Evolutionary conservation across 2,329 filamentous ascomycete species (phyloP), one percentile per base, ranked within the genome.

Genomic region (Fusarium concolor): DNA sequence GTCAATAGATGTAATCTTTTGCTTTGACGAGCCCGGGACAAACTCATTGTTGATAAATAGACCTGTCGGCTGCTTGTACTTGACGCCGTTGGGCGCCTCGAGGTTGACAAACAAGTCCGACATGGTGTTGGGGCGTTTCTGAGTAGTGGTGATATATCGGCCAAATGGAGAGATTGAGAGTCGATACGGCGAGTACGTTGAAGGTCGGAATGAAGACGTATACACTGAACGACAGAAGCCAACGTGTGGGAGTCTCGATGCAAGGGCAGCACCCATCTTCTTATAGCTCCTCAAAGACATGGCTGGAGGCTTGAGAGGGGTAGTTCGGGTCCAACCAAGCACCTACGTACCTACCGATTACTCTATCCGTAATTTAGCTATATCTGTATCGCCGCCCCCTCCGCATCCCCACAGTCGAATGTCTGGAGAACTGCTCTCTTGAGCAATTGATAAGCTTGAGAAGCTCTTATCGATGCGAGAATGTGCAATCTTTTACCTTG

Each of bases 31-130:
- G 20, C 72, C 67, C 9, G 71, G 53, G n/a, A 94, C 90, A 78
- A 92, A 94, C 76, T 93, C 90, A 67, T 94, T 94, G 82, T 93
- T 92, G 82, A 95, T 94, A 79, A 94, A 95, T 10, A 95, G 85
- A 29, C 92, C 92, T 28, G 87, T 85, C 3, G 92, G 91, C 81
- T 93, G 90, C 15, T 79, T 82, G 78, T 92, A 94, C 75, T 88
- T 90, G 78, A 83, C 85, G 74, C 92, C 92, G 79, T 95, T 95
- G 11, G 92, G 92, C 56, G 92, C 91, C 53, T 87, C 92, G 59
- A 95, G 85, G 74, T 92, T 85, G 53, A 89, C 80, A 24, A 67
- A 72, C 35, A 72, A 37, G 42, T 65, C 62, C 35, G 72, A 61
- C 72, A 74, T 74, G 18, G 56, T 70, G 55, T 58, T 73, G 65